Base-by-base conservation (phyloP, 495 filamentous ascomycete species). In the Neurospora pannonica region DNA sequence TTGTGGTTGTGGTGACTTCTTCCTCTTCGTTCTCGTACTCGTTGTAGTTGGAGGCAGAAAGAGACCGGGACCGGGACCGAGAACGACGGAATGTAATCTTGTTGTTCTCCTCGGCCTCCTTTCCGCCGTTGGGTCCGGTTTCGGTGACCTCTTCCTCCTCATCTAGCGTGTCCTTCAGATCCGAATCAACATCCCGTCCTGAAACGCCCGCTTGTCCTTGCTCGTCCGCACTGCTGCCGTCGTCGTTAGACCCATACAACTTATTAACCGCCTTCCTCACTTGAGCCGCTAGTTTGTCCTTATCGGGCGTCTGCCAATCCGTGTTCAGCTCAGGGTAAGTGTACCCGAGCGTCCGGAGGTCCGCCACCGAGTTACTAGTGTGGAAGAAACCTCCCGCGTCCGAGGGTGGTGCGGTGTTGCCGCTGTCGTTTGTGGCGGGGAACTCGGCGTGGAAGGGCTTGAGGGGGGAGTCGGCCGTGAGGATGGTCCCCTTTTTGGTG, bases 381-480 rank as follows among this genome's bases (percentile, higher is more conserved):
- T 82, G 81, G 74, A 87, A 83, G 11, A 31, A 67, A 34, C 54
- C 54, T 36, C 54, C 54, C 54, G 54, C 15, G 7, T 67, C 54
- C 15, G 54, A 67, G 15, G 54, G 54, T 34, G 54, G 28, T 70
- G 1, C 75, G 19, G 42, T 21, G 48, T 28, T 60, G 21, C 48
- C 48, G 28, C 54, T 67, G 54, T 28, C 7, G 28, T 4, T 67
- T 1, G 71, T 71, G 3, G 24, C 54, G 4, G 72, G 17, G 13
- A 79, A 75, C 62, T 76, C 75, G 40, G 79, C 75, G 71, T 81
- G 83, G 76, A 87, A 88, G 0, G 86, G 86, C 71, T 83, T 82
- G n/a, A 87, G 74, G 2, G 84, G 82, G 70, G 81, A 84, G 60
- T 79, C 76, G 8, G 82, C 81, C 6, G 82, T 82, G 38, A 84